Evolutionary conservation across 306 rosid species (phyloP), one percentile per base, ranked within the genome.

Genomic region (Albizia julibrissin): DNA sequence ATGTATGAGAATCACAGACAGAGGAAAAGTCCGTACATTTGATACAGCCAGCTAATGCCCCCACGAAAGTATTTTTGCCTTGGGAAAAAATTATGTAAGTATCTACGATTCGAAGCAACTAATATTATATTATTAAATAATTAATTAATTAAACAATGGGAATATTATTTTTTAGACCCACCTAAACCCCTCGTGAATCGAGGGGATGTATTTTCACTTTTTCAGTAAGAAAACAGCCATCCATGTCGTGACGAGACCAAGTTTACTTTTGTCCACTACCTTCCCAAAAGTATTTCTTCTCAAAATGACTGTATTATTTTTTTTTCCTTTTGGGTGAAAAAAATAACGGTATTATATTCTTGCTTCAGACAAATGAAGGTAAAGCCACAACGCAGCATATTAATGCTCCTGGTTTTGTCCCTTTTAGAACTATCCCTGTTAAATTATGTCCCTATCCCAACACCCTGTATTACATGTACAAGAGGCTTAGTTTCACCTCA

Each of bases 131-230:
- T 49, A 12, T 15, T 12, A 75, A 27, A 15, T 18, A 66, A 13
- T 10, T 21, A 46, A 33, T 33, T 33, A 37, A 37, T 37, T 37
- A 54, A 29, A 15, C 34, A 52, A 44, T 31, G 14, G 13, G 11
- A 56, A 54, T 66, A 52, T 46, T 80, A 26, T 46, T 22, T 68
- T 72, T 40, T 84, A 44, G 9, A 34, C 18, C 26, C 61, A 74
- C 66, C 85, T 74, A 67, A 82, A 40, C 87, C 92, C 92, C 93
- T 91, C 93, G 92, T 86, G 91, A 91, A 86, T 87, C 87, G 82
- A 85, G 97, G 89, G 88, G 26, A 89, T 81, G 73, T 86, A 86
- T 72, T 81, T 86, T 83, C 87, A 83, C 87, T 69, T 92, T 89
- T 84, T 82, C 87, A 84, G 91, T 83, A 86, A 84, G 78, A 69